Conservation (phyloP, 2,329 filamentous ascomycete genomes). For the Arthrobotrys pseudoclavata region DNA sequence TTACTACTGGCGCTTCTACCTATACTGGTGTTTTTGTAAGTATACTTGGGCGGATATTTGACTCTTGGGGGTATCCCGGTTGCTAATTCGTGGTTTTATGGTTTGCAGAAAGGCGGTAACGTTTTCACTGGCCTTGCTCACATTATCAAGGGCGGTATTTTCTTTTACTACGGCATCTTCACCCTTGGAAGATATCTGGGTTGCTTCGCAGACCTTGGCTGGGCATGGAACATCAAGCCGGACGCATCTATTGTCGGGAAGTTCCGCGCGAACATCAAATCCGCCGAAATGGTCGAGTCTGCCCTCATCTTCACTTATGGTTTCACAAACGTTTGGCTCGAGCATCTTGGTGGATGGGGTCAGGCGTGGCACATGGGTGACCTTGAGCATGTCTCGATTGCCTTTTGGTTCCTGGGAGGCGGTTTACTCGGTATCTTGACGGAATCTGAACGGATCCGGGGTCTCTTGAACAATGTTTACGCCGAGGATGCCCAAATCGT, state of each 20-base stretch:
- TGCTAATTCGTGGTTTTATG: conserved; percentile 1
- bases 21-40: conserved; percentile 88
- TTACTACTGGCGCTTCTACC: conserved; percentile 80
- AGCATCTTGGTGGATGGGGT: conserved; percentile 83
- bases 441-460: conserved; percentile 78
- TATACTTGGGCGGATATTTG: conserved; percentile 60
- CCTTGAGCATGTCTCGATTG: conserved; percentile 92
- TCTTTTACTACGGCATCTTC: conserved; percentile 91
- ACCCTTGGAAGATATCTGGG: conserved; percentile 92
- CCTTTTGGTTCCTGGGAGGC: conserved; percentile 92
- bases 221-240: conserved; percentile 85
- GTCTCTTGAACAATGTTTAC: conserved; percentile 74
- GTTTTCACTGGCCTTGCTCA: conserved; percentile 91
- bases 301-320: conserved; percentile 82
- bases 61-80: not conserved
- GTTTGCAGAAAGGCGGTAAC: conserved; percentile 73
- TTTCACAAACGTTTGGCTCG: conserved; percentile 88
- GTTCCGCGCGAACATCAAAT: conserved; percentile 75
- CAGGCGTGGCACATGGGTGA: conserved; percentile 81
- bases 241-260: conserved; percentile 70
- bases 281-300: conserved; percentile 90
- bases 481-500: conserved; percentile 50
- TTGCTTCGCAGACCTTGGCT: conserved; percentile 89
- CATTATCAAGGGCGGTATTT: conserved; percentile 93
- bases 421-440: conserved; percentile 90